These are phyloP conservation scores for Colletotrichum liriopes DNA, from an alignment of 2,329 filamentous ascomycete genomes.

Conservation along the genomic window DNA sequence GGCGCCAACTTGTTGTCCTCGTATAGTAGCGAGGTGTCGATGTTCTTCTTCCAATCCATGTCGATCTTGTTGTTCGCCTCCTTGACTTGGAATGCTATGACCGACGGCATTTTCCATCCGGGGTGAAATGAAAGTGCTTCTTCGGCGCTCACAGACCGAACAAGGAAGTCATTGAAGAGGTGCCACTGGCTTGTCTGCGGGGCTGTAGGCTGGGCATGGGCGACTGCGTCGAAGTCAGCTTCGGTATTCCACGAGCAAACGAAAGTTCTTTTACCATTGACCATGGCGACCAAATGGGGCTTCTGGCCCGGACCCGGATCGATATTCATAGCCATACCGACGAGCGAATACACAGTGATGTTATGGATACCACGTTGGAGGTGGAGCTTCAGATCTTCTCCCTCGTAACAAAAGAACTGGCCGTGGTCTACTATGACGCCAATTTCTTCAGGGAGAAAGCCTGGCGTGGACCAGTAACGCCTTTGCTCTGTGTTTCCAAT, in stretches of 20 bases:
- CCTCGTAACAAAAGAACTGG: slow-evolving; percentile 96
- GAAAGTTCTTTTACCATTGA: slow-evolving; percentile 76
- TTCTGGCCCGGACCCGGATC: slow-evolving; percentile 89
- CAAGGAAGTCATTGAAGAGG: slow-evolving; percentile 97
- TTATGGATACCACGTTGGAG: slow-evolving; percentile 84
- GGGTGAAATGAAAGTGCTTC: slow-evolving; percentile 93
- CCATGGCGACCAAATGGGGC: slow-evolving; percentile 90
- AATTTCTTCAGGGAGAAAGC: slow-evolving; percentile 94
- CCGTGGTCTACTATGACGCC: slow-evolving; percentile 91
- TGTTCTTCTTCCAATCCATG: slow-evolving; percentile 84
- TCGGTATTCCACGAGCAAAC: neutral
- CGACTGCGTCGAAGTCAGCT: slow-evolving; percentile 62
- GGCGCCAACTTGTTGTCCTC: slow-evolving; percentile 70
- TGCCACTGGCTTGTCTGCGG: slow-evolving; percentile 85
- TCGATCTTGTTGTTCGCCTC: slow-evolving; percentile 86
- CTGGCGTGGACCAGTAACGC: slow-evolving; percentile 88
- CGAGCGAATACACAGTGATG: slow-evolving; percentile 90
- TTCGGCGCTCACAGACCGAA: slow-evolving; percentile 82
- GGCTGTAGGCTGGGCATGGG: slow-evolving; percentile 74
- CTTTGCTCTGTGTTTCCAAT: slow-evolving; percentile 81
- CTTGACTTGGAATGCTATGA: slow-evolving; percentile 89
- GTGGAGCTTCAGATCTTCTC: slow-evolving; percentile 87
- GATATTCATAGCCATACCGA: slow-evolving; percentile 92
- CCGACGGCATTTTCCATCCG: slow-evolving; percentile 92
- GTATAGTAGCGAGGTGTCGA: slow-evolving; percentile 90